A percentile compares a stretch with the other conserved stretches of the same genome.
Evolutionary conservation across 2,329 filamentous ascomycete genomes (phyloP).

Genomic region (Diaporthe amygdali): DNA sequence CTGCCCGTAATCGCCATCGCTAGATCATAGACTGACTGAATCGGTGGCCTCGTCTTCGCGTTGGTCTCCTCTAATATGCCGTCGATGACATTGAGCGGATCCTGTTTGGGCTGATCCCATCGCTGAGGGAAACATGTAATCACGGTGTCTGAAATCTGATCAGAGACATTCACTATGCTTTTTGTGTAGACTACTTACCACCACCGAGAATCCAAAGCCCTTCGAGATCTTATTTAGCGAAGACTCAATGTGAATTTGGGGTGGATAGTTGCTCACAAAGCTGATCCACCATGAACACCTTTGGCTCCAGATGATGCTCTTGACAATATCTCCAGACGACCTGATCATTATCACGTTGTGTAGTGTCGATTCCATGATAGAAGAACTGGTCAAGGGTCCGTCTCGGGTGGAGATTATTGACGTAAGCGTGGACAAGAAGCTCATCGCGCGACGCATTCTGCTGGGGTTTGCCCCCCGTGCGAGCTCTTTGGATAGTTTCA

Average conservation of each 20-base stretch:
- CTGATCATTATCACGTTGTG: conserved; percentile 64
- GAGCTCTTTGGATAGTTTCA: conserved; percentile 47
- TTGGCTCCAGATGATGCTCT: conserved; percentile 48
- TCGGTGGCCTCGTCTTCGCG: conserved; percentile 64
- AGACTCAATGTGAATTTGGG: background rate
- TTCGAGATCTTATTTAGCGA: background rate
- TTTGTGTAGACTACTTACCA: conserved; percentile 27
- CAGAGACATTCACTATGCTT: background rate
- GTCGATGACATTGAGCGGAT: conserved; percentile 67
- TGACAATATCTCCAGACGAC: conserved; percentile 65
- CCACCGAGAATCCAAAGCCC: conserved; percentile 63
- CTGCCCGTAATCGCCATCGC: conserved; percentile 65
- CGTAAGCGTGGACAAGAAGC: conserved; percentile 53
- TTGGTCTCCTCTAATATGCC: conserved; percentile 70
- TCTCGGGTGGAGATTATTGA: conserved; percentile 60
- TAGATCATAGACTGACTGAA: conserved; percentile 66
- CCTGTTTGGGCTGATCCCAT: conserved; percentile 65
- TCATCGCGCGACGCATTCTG: conserved; percentile 42
- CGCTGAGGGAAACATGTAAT: conserved; percentile 64
- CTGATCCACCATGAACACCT: conserved; percentile 73
- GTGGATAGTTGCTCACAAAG: conserved; percentile 48
- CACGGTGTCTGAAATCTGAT: conserved; percentile 52
- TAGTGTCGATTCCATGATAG: conserved; percentile 68
- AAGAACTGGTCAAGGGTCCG: conserved; percentile 71
- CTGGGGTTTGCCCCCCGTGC: conserved; percentile 36